A percentile compares a stretch with the other conserved stretches of the same genome.
These are phyloP conservation scores for Xylaria sp. DNA, from an alignment of 2,329 filamentous ascomycete genomes.

Conservation along the genomic window DNA sequence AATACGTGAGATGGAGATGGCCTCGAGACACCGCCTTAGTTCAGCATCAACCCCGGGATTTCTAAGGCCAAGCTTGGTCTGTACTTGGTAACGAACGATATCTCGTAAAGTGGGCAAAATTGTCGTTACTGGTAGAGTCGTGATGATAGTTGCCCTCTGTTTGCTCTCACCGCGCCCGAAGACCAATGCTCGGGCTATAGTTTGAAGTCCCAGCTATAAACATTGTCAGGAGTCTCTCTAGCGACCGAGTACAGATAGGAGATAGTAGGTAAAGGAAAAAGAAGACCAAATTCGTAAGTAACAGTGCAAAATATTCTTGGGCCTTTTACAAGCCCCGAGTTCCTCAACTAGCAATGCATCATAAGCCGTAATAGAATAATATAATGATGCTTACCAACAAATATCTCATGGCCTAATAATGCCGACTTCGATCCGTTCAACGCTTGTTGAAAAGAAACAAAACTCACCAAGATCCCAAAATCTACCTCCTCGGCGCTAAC, in stretches of 20 bases:
- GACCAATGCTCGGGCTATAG: slow-evolving; percentile 56
- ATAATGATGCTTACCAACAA: neutral
- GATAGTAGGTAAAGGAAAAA: neutral
- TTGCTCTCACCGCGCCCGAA: slow-evolving; percentile 23
- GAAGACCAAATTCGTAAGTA: neutral
- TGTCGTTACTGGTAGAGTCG: slow-evolving; percentile 57
- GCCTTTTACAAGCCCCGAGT: neutral
- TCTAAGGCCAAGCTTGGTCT: slow-evolving; percentile 36
- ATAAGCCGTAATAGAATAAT: neutral
- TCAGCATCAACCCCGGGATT: slow-evolving; percentile 38
- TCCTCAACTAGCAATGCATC: neutral
- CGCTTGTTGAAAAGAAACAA: neutral
- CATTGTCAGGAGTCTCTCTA: slow-evolving; percentile 8
- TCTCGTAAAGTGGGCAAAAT: slow-evolving; percentile 57
- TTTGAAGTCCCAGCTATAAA: slow-evolving; percentile 59
- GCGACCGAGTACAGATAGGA: too few relatives aligned
- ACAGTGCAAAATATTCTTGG: neutral
- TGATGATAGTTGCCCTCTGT: slow-evolving; percentile 58
- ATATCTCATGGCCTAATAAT: neutral
- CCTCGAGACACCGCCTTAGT: slow-evolving; percentile 57
- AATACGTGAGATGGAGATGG: slow-evolving; percentile 65
- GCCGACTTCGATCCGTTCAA: neutral
- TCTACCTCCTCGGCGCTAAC: slow-evolving; percentile 64
- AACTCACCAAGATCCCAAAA: slow-evolving; percentile 60
- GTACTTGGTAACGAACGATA: slow-evolving; percentile 54